Evolutionary conservation across 331 rosid species (phyloP).

Genomic region (Pyracantha coccinea): DNA sequence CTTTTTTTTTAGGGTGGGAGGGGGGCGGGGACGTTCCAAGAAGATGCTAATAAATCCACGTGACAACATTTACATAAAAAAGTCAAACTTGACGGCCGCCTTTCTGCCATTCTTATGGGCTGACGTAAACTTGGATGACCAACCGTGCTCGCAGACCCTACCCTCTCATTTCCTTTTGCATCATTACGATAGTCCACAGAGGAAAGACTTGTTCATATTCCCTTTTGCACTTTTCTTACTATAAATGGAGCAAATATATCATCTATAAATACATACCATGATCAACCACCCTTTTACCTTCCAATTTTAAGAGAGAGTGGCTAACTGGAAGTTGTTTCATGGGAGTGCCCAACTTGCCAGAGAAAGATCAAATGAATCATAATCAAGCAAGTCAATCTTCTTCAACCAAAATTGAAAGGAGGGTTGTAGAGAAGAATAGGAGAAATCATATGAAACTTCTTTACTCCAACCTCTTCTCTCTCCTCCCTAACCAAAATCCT

Average conservation of each 20-base stretch:
- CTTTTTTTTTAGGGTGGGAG: too few species aligned
- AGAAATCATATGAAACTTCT: slow-evolving; percentile 81
- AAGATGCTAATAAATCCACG: neutral
- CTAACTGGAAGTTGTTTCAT: neutral
- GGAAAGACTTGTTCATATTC: neutral
- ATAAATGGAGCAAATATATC: too few species aligned
- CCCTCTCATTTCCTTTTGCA: neutral
- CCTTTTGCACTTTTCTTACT: neutral
- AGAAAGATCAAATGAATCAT: slow-evolving; percentile 14
- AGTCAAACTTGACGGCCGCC: neutral
- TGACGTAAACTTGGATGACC: neutral
- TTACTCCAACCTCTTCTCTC: slow-evolving; percentile 59
- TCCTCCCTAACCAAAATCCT: slow-evolving; percentile 48
- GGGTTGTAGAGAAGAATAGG: slow-evolving; percentile 61
- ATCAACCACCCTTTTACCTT: neutral
- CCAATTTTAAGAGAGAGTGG: neutral
- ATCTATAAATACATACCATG: neutral
- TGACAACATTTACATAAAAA: neutral
- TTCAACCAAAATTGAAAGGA: slow-evolving; percentile 50
- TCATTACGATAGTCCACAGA: neutral
- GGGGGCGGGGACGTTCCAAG: too few species aligned
- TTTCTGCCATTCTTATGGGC: neutral
- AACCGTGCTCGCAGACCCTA: neutral
- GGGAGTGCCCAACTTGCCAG: neutral
- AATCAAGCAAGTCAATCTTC: slow-evolving; percentile 11